phyloP scores from a whole-genome alignment of 2,329 filamentous ascomycete species.

The Myriosclerotinia duriaeana region DNA sequence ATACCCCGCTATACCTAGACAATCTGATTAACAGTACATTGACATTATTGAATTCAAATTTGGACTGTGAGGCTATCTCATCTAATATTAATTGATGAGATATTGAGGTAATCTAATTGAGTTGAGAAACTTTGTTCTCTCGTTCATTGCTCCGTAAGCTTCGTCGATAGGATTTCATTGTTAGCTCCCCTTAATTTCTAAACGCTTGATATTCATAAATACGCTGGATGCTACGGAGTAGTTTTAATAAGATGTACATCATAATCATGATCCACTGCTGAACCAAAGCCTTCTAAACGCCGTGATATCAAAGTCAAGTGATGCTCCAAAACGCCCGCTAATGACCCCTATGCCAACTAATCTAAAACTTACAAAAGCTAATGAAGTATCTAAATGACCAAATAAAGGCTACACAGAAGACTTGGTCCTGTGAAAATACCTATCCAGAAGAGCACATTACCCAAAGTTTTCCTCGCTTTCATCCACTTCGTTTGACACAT shows the following conservation, averaged over 20 bases:
- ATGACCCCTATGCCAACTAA: not conserved
- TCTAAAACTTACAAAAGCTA: not conserved
- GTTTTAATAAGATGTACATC: not conserved
- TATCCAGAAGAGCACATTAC: slow-evolving; percentile 76
- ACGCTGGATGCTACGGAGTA: not conserved
- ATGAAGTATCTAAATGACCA: slow-evolving; percentile 49
- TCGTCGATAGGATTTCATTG: no score
- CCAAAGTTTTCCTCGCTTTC: slow-evolving; percentile 60
- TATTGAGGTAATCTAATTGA: not conserved
- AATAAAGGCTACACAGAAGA: slow-evolving; percentile 60
- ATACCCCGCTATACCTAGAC: not conserved
- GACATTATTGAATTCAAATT: no score
- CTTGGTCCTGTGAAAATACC: slow-evolving; percentile 77
- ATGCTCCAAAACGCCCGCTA: not conserved
- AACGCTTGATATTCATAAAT: not conserved
- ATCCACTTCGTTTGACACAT: slow-evolving; percentile 67
- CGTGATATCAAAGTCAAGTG: not conserved
- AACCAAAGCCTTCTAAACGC: not conserved
- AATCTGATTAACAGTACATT: no score
- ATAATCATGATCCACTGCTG: not conserved
- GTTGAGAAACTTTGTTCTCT: no score
- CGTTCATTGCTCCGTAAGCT: no score
- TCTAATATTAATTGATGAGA: not conserved
- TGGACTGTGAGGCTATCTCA: not conserved
- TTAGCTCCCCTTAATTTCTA: not conserved